These are phyloP conservation scores for Steccherinum ochraceum DNA, from an alignment of 768 basidiomycete genomes.

Conservation along the genomic window DNA sequence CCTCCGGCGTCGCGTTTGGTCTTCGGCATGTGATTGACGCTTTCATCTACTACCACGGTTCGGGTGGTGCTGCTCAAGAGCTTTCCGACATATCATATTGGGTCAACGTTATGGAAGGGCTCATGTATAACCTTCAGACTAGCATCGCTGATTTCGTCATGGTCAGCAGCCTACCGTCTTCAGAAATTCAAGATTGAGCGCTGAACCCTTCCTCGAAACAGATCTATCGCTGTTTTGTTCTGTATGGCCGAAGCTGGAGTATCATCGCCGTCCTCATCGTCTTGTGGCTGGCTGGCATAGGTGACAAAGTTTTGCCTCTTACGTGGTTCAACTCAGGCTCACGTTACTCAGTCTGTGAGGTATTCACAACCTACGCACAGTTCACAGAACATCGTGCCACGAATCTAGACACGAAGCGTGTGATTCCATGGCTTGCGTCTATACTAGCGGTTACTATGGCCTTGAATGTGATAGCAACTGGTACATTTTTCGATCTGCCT, in stretches of 20 bases:
- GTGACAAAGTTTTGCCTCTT: background rate
- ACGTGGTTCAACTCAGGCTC: too few species aligned
- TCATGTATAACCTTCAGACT: slow-evolving; percentile 34
- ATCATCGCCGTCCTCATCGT: slow-evolving; percentile 1
- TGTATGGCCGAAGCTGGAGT: slow-evolving; percentile 2
- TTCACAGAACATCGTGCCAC: background rate
- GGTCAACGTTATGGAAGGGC: slow-evolving; percentile 39
- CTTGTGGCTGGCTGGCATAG: slow-evolving; percentile 5
- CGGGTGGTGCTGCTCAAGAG: slow-evolving; percentile 23
- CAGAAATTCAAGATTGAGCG: background rate
- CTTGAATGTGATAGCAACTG: slow-evolving; percentile 8
- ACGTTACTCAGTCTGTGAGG: too few species aligned
- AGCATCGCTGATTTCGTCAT: slow-evolving; percentile 38
- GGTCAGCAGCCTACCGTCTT: slow-evolving; percentile 16
- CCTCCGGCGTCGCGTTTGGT: slow-evolving; percentile 35
- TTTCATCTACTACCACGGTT: slow-evolving; percentile 29
- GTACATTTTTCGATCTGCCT: background rate
- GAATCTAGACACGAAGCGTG: slow-evolving; percentile 1
- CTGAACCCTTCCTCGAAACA: background rate
- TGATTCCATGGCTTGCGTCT: slow-evolving; percentile 6
- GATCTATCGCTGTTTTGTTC: slow-evolving; percentile 8
- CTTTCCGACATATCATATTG: slow-evolving; percentile 31
- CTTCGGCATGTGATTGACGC: slow-evolving; percentile 36
- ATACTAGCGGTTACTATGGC: slow-evolving; percentile 5
- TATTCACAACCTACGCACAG: background rate